phyloP scores from a whole-genome alignment of 2,329 filamentous ascomycete genomes.

The Penicillium polonicum region DNA sequence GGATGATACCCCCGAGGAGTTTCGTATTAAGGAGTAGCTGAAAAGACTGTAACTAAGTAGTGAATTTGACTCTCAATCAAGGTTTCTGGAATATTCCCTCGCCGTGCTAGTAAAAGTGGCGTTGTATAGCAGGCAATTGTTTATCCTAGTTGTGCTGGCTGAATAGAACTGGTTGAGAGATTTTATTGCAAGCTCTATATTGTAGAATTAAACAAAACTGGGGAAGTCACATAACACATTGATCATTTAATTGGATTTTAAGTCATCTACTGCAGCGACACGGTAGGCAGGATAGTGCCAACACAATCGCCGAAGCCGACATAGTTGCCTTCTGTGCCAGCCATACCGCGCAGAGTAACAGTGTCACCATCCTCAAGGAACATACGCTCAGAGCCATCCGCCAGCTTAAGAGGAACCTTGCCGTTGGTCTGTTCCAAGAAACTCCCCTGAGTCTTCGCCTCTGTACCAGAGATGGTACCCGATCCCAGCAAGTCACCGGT shows the following conservation, averaged over 20 bases:
- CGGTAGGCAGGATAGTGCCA: constrained; percentile 59
- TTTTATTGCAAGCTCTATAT: constrained; percentile 9
- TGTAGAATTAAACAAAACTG: background rate
- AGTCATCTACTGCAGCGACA: constrained; percentile 25
- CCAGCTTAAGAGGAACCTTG: constrained; percentile 61
- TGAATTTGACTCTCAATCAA: no score
- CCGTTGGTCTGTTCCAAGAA: constrained; percentile 72
- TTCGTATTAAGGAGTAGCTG: constrained; percentile 28
- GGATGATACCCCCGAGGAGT: constrained; percentile 53
- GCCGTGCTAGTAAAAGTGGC: background rate
- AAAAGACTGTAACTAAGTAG: background rate
- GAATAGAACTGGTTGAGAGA: background rate
- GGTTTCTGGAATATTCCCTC: background rate
- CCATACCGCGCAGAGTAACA: constrained; percentile 64
- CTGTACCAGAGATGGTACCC: constrained; percentile 71
- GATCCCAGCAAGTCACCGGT: constrained; percentile 74
- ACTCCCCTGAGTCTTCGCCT: constrained; percentile 61
- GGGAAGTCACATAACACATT: constrained; percentile 6
- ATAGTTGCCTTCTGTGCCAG: constrained; percentile 63
- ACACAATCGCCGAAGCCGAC: constrained; percentile 76
- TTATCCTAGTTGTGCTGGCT: background rate
- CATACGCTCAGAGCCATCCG: constrained; percentile 64
- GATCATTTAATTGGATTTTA: constrained; percentile 8
- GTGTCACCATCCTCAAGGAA: constrained; percentile 76
- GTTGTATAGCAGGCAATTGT: background rate